Percentiles rank a stretch among this genome's conserved stretches.
phyloP scores from a whole-genome alignment of 176 grass and related monocot genomes.

The Aegilops tauschii region DNA sequence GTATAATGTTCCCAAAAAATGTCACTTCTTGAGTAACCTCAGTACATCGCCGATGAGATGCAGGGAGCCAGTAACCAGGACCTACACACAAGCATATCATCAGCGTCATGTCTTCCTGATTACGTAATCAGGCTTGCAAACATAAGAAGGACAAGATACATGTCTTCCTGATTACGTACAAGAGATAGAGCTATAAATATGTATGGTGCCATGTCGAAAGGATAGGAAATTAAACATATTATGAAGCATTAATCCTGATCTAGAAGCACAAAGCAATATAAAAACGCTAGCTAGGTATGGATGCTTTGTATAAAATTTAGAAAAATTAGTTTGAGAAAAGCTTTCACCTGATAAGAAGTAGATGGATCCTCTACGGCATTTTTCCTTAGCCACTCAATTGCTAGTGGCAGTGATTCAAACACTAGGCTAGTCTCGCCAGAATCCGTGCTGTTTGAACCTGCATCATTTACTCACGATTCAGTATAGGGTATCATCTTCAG shows the following conservation, averaged over 20 bases:
- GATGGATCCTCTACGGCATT: conserved; percentile 43
- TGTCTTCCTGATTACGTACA: background rate
- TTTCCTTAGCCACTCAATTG: conserved; percentile 83
- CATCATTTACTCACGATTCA: conserved; percentile 16
- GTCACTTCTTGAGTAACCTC: conserved; percentile 66
- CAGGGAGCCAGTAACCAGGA: conserved; percentile 71
- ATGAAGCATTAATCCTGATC: background rate
- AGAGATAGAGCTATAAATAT: background rate
- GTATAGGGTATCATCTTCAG: background rate
- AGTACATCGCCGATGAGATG: conserved; percentile 74
- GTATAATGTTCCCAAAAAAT: background rate
- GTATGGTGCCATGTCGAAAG: background rate
- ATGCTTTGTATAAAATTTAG: background rate
- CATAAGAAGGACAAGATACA: background rate
- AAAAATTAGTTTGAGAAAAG: background rate
- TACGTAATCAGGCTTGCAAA: background rate
- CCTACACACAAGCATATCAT: conserved; percentile 33
- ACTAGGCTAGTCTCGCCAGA: conserved; percentile 46
- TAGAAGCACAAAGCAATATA: background rate
- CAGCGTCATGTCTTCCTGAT: background rate
- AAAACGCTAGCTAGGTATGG: background rate
- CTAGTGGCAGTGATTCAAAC: conserved; percentile 68
- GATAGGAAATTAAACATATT: background rate
- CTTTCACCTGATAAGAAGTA: conserved; percentile 62
- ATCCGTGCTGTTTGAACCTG: conserved; percentile 46